Evolutionary conservation across 2,329 filamentous ascomycete genomes (phyloP).

Genomic region (Trichoderma sp.): DNA sequence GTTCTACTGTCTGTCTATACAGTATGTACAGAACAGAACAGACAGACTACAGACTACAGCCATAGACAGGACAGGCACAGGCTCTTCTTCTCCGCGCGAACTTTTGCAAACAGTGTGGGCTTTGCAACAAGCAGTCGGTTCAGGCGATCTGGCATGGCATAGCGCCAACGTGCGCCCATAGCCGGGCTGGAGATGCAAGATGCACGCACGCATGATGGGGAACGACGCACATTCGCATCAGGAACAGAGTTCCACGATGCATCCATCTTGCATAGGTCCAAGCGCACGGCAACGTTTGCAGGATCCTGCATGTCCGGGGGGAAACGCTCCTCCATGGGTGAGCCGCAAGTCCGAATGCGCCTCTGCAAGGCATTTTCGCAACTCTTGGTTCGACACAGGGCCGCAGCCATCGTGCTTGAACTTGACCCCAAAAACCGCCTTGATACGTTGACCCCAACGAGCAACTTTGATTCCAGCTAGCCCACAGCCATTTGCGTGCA

Average conservation of each 20-base stretch:
- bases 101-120: background rate
- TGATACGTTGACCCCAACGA: background rate
- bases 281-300: constrained; percentile 4
- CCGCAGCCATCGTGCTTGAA: background rate
- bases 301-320: constrained; percentile 9
- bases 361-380: constrained; percentile 11
- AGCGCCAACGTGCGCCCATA: constrained; percentile 15
- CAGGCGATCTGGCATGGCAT: constrained; percentile 19
- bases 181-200: constrained; percentile 16
- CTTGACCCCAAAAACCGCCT: background rate
- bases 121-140: background rate
- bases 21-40: background rate
- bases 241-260: constrained; percentile 18
- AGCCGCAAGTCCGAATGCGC: background rate
- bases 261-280: constrained; percentile 14
- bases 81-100: background rate
- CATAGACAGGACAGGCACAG: background rate
- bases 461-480: background rate
- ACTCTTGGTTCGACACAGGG: background rate
- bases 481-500: background rate
- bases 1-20: background rate
- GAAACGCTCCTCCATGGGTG: constrained; percentile 8
- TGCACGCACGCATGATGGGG: constrained; percentile 19
- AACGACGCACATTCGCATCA: constrained; percentile 15
- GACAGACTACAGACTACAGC: background rate